Conservation (phyloP, 2,329 filamentous ascomycete species). For the Aureobasidium melanogenum region DNA sequence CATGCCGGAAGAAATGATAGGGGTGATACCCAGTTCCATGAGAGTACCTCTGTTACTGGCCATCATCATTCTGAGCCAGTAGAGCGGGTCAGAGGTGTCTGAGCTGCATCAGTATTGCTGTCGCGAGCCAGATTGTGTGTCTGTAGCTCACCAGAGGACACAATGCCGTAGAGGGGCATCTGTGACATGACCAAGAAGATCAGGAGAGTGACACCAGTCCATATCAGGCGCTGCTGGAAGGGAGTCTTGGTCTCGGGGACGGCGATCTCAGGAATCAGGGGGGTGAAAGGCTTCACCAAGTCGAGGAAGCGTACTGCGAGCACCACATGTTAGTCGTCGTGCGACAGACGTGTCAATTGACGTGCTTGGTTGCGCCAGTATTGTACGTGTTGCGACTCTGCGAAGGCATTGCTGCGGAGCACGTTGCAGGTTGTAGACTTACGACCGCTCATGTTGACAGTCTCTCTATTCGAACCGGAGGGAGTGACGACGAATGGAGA, state of each 20-base stretch:
- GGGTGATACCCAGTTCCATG: slow-evolving; percentile 55
- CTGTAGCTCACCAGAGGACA: slow-evolving; percentile 57
- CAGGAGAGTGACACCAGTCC: slow-evolving; percentile 62
- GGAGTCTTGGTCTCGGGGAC: slow-evolving; percentile 96
- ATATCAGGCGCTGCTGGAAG: slow-evolving; percentile 74
- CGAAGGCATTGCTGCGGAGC: not conserved
- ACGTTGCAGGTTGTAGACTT: slow-evolving; percentile 29
- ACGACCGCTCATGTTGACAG: slow-evolving; percentile 48
- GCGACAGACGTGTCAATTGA: slow-evolving; percentile 8
- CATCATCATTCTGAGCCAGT: slow-evolving; percentile 99
- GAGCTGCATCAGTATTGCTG: slow-evolving; percentile 14
- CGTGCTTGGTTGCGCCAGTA: not conserved
- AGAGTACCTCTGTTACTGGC: slow-evolving; percentile 68
- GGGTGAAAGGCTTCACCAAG: slow-evolving; percentile 98
- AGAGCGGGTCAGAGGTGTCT: slow-evolving; percentile 87
- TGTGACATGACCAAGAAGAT: slow-evolving; percentile 99
- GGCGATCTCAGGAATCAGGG: slow-evolving; percentile 98
- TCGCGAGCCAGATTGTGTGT: not conserved
- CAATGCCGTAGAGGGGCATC: slow-evolving; percentile 96
- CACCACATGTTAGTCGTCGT: slow-evolving; percentile 20
- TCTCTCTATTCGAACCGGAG: slow-evolving; percentile 13
- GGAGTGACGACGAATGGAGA: slow-evolving; percentile 8
- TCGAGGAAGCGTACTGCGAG: slow-evolving; percentile 91
- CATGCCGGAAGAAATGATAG: slow-evolving; percentile 99
- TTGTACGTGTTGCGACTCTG: not conserved